phyloP scores from a whole-genome alignment of 2,329 filamentous ascomycete genomes.

The Trichoderma aggressivum region DNA sequence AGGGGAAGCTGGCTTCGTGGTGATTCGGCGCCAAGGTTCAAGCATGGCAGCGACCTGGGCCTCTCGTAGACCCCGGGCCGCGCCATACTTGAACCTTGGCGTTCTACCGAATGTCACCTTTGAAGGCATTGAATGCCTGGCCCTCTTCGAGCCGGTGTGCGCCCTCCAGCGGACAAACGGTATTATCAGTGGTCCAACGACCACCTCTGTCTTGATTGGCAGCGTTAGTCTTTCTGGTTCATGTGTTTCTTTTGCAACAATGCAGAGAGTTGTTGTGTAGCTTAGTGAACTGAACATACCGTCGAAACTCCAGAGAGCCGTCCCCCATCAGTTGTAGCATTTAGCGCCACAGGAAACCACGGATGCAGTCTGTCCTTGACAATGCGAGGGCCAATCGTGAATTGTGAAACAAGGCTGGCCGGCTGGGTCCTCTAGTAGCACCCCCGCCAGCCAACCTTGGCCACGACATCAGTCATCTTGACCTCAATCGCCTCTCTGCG shows the following conservation, averaged over 20 bases:
- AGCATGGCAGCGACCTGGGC: not conserved
- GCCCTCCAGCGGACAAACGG: constrained; percentile 19
- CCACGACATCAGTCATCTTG: constrained; percentile 27
- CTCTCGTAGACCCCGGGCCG: not conserved
- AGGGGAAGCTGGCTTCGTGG: not conserved
- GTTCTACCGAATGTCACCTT: not conserved
- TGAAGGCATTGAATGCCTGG: not conserved
- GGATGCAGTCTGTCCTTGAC: not conserved
- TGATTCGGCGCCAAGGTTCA: not conserved
- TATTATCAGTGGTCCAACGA: constrained; percentile 13
- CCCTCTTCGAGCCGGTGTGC: constrained; percentile 1
- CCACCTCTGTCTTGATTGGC: constrained; percentile 14
- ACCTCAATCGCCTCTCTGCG: constrained; percentile 28
- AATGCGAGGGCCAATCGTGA: not conserved
- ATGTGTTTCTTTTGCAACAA: too few relatives aligned
- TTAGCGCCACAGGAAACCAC: not conserved
- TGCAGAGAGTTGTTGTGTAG: too few relatives aligned
- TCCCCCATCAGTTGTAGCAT: not conserved
- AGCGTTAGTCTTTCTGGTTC: constrained; percentile 23
- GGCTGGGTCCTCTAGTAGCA: constrained; percentile 24
- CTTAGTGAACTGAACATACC: too few relatives aligned
- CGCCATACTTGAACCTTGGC: not conserved
- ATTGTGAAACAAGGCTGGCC: not conserved
- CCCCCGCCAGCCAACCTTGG: constrained; percentile 17
- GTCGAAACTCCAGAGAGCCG: too few relatives aligned